Evolutionary conservation across 116 monocot species (phyloP), one percentile per base, ranked within the genome.

Genomic region (Papilionanthe hybrid): DNA sequence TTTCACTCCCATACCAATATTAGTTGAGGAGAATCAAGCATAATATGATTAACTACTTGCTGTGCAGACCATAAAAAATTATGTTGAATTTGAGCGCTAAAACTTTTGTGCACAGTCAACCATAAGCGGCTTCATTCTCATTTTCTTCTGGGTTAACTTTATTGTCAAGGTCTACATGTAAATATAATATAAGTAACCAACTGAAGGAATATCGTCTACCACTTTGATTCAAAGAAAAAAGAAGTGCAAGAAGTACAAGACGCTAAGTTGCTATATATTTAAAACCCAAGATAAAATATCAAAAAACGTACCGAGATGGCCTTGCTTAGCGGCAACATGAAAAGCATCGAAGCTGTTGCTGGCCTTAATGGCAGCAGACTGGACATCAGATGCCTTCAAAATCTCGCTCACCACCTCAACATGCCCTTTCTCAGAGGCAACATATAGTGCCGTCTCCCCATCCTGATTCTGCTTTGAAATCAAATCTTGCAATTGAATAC

Each of bases 391-490:
- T 77, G 84, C 78, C 67, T 85, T 88, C 85, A 98, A 49, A 20
- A 98, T 85, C 85, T 93, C 94, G 0, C 41, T 41, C 22, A 94
- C 93, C 69, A 93, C 88, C n/a, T 84, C 94, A 11, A 76, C 75
- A 68, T 91, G 87, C 5, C 98, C 98, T 49, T 87, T 91, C 82
- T 98, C 98, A 1, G 94, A 85, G 15, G 98, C 92, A 30, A 98
- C 86, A 85, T 94, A 98, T 22, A 98, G 58, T 5, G 94, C 88
- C 0, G 94, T 98, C 82, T 98, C 94, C 2, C 93, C 94, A 42
- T 92, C 91, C 29, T 84, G 87, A 45, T 98, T 98, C 86, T 87
- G 87, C 65, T 79, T 82, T 0, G 86, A 87, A 11, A 91, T 55
- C 82, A 93, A 77, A 50, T 86, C 90, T 63, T 82, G 87, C 83